phyloP scores from a whole-genome alignment of 106 monocot genomes.

The Allium sativum region DNA sequence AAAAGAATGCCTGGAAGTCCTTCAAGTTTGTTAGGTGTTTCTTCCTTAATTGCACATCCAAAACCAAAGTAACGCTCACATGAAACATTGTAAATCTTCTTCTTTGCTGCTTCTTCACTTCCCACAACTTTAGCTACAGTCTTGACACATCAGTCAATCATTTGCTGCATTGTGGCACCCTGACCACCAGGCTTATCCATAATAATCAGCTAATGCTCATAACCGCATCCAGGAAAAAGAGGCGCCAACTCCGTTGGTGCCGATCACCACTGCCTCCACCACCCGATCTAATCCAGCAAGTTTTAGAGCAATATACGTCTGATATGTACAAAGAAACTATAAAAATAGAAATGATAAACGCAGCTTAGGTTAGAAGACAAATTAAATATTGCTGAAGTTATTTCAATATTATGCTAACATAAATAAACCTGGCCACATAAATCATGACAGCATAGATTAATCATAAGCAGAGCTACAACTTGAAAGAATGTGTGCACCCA shows the following conservation, averaged over 20 bases:
- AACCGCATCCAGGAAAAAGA: conserved; percentile 73
- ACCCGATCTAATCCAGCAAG: conserved; percentile 16
- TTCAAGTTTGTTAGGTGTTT: conserved; percentile 82
- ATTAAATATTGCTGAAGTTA: too few relatives aligned
- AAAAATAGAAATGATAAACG: too few relatives aligned
- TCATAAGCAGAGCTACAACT: too few relatives aligned
- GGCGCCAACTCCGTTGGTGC: conserved; percentile 81
- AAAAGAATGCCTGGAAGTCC: conserved; percentile 82
- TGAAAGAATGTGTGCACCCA: too few relatives aligned
- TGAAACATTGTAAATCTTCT: conserved; percentile 83
- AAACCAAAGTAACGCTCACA: conserved; percentile 90
- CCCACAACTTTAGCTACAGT: conserved; percentile 75
- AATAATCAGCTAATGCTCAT: conserved; percentile 77
- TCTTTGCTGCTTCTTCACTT: conserved; percentile 86
- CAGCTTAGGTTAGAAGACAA: too few relatives aligned
- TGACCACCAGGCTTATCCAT: conserved; percentile 76
- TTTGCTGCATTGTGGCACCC: conserved; percentile 64
- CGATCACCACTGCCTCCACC: conserved; percentile 38
- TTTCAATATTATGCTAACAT: too few relatives aligned
- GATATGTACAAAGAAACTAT: too few relatives aligned
- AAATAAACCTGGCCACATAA: too few relatives aligned
- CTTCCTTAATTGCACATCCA: conserved; percentile 83
- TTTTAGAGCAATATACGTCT: too few relatives aligned
- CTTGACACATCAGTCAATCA: conserved; percentile 77
- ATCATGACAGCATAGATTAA: too few relatives aligned